Percentiles rank a stretch among this genome's conserved stretches.
phyloP scores from a whole-genome alignment of 192 early-diverging fungal species.

The Diversispora epigaea region DNA sequence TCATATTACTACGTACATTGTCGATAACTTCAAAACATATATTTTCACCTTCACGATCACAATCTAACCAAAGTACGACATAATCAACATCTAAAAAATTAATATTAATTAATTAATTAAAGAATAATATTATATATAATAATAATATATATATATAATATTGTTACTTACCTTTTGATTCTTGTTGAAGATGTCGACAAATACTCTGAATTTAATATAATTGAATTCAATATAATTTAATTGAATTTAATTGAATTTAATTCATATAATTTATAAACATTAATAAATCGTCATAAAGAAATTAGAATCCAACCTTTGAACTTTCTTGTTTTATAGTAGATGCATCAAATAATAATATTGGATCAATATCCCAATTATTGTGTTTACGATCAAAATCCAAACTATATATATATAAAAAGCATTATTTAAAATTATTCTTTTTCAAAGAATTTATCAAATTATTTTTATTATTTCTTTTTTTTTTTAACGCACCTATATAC shows the following conservation, averaged over 20 bases:
- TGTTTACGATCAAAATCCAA: conserved; percentile 44
- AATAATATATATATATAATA: not conserved
- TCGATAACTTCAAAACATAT: conserved; percentile 55
- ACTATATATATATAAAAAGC: conserved; percentile 42
- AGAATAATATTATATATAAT: not conserved
- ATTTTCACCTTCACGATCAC: conserved; percentile 56
- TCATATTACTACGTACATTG: conserved; percentile 39
- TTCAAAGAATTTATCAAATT: not conserved
- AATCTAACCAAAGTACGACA: conserved; percentile 54
- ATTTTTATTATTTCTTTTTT: not conserved
- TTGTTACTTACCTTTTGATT: conserved; percentile 40
- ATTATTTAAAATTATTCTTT: not conserved
- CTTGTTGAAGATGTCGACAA: conserved; percentile 41
- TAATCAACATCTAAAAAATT: conserved; percentile 34
- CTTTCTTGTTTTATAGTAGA: conserved; percentile 45
- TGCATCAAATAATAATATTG: conserved; percentile 45
- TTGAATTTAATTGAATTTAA: not conserved
- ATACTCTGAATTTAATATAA: not conserved
- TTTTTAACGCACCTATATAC: not conserved
- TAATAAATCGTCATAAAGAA: not conserved
- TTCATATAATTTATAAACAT: not conserved
- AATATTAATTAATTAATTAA: not conserved
- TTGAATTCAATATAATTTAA: not conserved
- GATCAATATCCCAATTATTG: conserved; percentile 54
- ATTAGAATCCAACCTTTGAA: conserved; percentile 11